Conservation (phyloP, 1,139 yeast genomes). For the Schizosaccharomyces versatilis region DNA sequence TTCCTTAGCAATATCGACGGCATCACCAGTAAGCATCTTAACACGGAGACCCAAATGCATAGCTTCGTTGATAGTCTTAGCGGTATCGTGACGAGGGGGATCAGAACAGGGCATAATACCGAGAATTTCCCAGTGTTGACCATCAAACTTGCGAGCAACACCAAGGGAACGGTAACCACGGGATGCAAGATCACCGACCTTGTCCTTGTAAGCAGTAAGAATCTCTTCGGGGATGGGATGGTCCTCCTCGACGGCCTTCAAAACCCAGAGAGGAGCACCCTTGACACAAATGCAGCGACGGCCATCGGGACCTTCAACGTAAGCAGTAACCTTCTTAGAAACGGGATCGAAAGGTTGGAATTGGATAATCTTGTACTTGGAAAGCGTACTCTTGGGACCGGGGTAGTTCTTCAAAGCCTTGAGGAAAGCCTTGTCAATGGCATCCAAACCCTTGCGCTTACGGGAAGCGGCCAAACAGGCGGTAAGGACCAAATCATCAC, state of each 20-base stretch:
- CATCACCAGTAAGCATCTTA: constrained; percentile 57
- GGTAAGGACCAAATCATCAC: constrained; percentile 91
- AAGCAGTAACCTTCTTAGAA: constrained; percentile 47
- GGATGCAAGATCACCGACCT: constrained; percentile 50
- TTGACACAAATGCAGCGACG: constrained; percentile 46
- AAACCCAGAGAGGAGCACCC: constrained; percentile 53
- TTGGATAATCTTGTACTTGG: constrained; percentile 44
- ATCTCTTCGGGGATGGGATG: constrained; percentile 43
- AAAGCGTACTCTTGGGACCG: constrained; percentile 38
- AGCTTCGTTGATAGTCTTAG: constrained; percentile 45
- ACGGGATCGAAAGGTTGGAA: constrained; percentile 57
- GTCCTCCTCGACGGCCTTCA: constrained; percentile 48
- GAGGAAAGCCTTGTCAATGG: constrained; percentile 91
- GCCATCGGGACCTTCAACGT: constrained; percentile 47
- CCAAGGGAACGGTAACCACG: constrained; percentile 58
- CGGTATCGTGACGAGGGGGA: constrained; percentile 58
- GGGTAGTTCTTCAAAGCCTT: constrained; percentile 52
- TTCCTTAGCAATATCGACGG: constrained; percentile 55
- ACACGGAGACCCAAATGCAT: constrained; percentile 42
- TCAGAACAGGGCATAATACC: constrained; percentile 59
- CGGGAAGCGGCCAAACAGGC: constrained; percentile 97
- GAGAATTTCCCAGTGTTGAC: constrained; percentile 50
- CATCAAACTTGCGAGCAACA: constrained; percentile 53
- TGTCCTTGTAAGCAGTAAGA: constrained; percentile 43
- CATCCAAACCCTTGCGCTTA: constrained; percentile 97